phyloP scores from a whole-genome alignment of 768 basidiomycete species.

The Chalciporus sphaerocephalus region DNA sequence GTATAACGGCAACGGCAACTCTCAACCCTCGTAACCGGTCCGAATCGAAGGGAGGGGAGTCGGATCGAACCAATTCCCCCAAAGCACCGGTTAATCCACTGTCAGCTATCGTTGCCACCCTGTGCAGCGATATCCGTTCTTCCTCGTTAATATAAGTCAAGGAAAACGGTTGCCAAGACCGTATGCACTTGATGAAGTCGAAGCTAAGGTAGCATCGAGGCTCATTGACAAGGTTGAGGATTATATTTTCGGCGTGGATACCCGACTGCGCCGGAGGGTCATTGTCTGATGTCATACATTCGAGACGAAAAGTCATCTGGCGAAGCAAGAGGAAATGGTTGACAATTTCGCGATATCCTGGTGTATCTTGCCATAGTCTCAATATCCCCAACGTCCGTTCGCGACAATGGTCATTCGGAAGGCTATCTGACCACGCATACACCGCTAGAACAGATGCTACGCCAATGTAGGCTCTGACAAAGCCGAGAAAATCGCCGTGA shows the following conservation, averaged over 20 bases:
- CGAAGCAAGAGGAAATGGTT: conserved; percentile 69
- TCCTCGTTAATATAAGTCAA: conserved; percentile 58
- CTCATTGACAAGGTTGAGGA: conserved; percentile 55
- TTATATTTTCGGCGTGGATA: conserved; percentile 64
- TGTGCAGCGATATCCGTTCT: conserved; percentile 54
- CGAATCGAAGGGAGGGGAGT: conserved; percentile 36
- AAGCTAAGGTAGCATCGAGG: conserved; percentile 56
- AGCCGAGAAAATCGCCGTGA: conserved; percentile 58
- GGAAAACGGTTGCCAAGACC: conserved; percentile 57
- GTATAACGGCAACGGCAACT: conserved; percentile 56
- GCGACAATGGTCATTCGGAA: conserved; percentile 59
- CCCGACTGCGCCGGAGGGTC: conserved; percentile 58
- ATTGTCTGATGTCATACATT: conserved; percentile 66
- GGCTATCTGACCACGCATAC: conserved; percentile 77
- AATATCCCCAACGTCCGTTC: conserved; percentile 61
- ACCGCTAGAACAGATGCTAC: conserved; percentile 64
- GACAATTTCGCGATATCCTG: conserved; percentile 74
- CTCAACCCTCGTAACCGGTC: conserved; percentile 56
- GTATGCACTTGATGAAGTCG: conserved; percentile 55
- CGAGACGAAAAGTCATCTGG: conserved; percentile 67
- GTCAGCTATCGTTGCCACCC: conserved; percentile 63
- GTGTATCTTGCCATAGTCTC: conserved; percentile 36
- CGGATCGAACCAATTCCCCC: conserved; percentile 46
- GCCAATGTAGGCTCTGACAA: conserved; percentile 65
- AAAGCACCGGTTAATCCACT: conserved; percentile 61